Evolutionary conservation across 2,329 filamentous ascomycete genomes (phyloP).

Genomic region (Penicillium sp.): DNA sequence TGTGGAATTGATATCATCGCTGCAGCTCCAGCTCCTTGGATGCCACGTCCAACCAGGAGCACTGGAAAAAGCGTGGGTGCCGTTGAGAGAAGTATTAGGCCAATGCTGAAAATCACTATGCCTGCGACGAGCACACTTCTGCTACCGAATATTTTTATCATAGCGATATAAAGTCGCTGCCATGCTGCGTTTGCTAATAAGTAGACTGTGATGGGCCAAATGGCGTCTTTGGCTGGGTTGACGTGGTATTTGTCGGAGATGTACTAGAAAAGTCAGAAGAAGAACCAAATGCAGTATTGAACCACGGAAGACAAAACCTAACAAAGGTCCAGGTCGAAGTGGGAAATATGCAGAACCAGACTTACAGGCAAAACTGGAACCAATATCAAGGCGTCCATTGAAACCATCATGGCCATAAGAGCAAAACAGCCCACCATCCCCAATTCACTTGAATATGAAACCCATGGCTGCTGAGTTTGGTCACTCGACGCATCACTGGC

Average conservation of each 20-base stretch:
- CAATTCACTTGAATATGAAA: neutral
- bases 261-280: neutral
- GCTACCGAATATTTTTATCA: constrained; percentile 3
- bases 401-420: constrained; percentile 9
- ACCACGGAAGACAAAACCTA: too few species aligned
- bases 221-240: neutral
- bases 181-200: constrained; percentile 5
- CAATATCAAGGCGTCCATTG: constrained; percentile 10
- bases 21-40: constrained; percentile 9
- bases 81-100: constrained; percentile 4
- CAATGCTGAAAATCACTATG: constrained; percentile 8
- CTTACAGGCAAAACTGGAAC: constrained; percentile 9
- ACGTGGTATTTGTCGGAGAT: constrained; percentile 6
- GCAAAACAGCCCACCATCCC: constrained; percentile 12
- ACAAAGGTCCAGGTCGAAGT: too few species aligned
- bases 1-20: constrained; percentile 6
- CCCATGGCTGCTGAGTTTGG: neutral
- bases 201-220: constrained; percentile 12
- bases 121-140: constrained; percentile 4
- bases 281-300: neutral
- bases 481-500: neutral
- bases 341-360: neutral
- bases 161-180: constrained; percentile 3
- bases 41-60: constrained; percentile 6
- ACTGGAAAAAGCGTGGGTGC: constrained; percentile 4